Evolutionary conservation across 208 protist genomes (phyloP).

Genomic region (Leptomonas seymouri): DNA sequence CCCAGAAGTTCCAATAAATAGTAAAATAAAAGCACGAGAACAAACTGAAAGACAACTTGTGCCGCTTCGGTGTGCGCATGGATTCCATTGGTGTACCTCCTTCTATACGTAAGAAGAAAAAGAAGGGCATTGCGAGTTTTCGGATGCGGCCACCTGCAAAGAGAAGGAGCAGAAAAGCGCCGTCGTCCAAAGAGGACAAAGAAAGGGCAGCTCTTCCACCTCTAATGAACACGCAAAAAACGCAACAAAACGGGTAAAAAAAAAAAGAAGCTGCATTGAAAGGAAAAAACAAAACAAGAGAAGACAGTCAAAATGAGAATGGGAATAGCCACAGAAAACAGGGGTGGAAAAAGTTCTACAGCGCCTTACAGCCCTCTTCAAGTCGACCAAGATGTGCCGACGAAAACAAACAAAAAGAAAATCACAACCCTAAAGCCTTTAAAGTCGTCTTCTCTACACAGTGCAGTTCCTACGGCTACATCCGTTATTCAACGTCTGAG

Average conservation of each 20-base stretch:
- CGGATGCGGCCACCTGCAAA: too few relatives aligned
- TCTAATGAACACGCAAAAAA: neutral
- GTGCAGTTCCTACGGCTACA: too few relatives aligned
- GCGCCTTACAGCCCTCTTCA: too few relatives aligned
- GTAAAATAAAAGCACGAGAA: conserved; percentile 6
- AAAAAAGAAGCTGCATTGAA: neutral
- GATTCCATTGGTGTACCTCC: too few relatives aligned
- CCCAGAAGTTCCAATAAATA: too few relatives aligned
- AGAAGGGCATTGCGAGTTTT: too few relatives aligned
- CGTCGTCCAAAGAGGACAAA: too few relatives aligned
- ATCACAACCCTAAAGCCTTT: neutral
- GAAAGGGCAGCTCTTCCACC: neutral
- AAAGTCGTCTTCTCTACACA: neutral
- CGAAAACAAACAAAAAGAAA: too few relatives aligned
- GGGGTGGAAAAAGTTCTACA: neutral
- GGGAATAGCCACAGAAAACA: neutral
- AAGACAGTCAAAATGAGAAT: conserved; percentile 5
- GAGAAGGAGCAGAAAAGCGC: too few relatives aligned
- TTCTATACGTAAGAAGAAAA: neutral
- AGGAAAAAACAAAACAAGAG: neutral
- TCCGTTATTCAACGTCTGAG: too few relatives aligned
- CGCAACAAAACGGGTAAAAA: neutral
- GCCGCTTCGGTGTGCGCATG: too few relatives aligned
- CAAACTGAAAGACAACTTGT: neutral
- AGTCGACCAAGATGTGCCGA: too few relatives aligned